Evolutionary conservation across 164 flowering plant species (phyloP).

Genomic region (Chimonanthus praecox): DNA sequence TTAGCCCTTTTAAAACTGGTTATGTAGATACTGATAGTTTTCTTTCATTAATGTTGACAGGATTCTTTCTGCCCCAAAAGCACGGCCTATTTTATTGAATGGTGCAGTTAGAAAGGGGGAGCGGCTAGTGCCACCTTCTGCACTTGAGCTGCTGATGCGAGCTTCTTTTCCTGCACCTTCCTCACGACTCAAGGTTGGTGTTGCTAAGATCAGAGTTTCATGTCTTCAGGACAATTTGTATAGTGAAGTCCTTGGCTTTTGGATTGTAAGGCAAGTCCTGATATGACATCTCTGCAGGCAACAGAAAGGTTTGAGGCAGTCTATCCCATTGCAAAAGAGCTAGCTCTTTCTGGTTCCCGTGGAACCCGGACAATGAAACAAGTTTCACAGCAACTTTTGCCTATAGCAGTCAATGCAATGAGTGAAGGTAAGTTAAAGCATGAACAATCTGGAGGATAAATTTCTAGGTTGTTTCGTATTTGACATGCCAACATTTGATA

Average conservation of each 20-base stretch:
- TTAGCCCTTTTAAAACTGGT: background rate
- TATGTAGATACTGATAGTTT: background rate
- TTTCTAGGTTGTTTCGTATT: too few species aligned
- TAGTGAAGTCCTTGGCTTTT: too few species aligned
- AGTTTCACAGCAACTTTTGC: conserved; percentile 59
- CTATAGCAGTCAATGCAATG: conserved; percentile 42
- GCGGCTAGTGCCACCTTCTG: conserved; percentile 74
- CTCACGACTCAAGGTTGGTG: conserved; percentile 64
- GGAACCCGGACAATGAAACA: conserved; percentile 91
- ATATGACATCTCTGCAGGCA: conserved; percentile 41
- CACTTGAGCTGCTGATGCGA: conserved; percentile 56
- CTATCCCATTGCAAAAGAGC: conserved; percentile 75
- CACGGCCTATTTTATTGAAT: conserved; percentile 59
- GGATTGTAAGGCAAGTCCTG: too few species aligned
- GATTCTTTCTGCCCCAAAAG: conserved; percentile 70
- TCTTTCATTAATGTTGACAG: conserved; percentile 26
- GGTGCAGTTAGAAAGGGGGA: conserved; percentile 89
- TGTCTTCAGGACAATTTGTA: background rate
- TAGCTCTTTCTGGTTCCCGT: conserved; percentile 74
- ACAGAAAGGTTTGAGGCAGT: conserved; percentile 89
- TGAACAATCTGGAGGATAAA: too few species aligned
- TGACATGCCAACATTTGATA: background rate
- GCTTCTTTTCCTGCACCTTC: conserved; percentile 67
- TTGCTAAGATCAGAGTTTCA: too few species aligned
- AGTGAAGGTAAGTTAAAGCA: conserved; percentile 47